Evolutionary conservation across 2,329 filamentous ascomycete genomes (phyloP).

Genomic region (Hypoxylon rubiginosum): DNA sequence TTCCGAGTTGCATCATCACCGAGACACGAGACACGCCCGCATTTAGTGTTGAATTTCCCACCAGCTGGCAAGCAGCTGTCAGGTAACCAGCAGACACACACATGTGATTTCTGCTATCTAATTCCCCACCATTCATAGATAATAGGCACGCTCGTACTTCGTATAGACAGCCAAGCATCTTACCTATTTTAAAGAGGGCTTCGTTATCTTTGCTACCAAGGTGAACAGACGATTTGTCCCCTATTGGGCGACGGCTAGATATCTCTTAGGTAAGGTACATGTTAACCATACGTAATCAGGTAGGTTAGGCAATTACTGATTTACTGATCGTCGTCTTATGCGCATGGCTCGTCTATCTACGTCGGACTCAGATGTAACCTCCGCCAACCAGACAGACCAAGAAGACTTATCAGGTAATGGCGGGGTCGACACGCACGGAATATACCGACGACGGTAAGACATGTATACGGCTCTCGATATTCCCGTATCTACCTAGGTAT

Average conservation of each 20-base stretch:
- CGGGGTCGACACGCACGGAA: conserved; percentile 22
- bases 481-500: not conserved
- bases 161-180: not conserved
- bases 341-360: conserved; percentile 7
- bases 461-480: not conserved
- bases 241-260: not conserved
- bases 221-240: not conserved
- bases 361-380: conserved; percentile 16
- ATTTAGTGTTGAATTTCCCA: not conserved
- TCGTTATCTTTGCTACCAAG: not conserved
- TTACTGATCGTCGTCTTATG: conserved; percentile 16
- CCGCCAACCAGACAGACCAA: conserved; percentile 9
- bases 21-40: not conserved
- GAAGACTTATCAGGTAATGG: conserved; percentile 24
- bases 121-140: not conserved
- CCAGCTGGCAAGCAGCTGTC: not conserved
- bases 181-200: not conserved
- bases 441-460: conserved; percentile 13
- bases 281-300: not conserved
- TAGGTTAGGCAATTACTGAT: not conserved
- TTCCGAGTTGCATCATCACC: conserved; percentile 4
- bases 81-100: not conserved
- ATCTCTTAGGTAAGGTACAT: not conserved
- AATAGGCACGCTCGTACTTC: not conserved
- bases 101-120: not conserved